phyloP scores from a whole-genome alignment of 305 asterid species.

The Caryopteris hybrid region DNA sequence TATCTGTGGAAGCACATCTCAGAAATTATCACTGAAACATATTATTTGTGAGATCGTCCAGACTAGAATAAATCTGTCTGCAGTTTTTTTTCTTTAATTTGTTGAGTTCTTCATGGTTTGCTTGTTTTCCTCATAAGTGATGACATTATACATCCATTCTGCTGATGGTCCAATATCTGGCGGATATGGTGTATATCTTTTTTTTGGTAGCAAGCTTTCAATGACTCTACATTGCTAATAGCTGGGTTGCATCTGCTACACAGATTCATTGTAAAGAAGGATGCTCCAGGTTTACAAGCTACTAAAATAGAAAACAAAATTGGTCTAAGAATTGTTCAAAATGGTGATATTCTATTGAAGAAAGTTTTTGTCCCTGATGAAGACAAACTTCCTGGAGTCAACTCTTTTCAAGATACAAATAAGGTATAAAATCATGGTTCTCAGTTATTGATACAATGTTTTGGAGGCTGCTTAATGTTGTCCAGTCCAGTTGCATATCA shows the following conservation, averaged over 20 bases:
- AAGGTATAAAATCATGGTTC: slow-evolving; percentile 47
- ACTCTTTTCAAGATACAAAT: slow-evolving; percentile 87
- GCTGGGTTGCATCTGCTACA: slow-evolving; percentile 33
- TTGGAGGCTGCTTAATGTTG: background rate
- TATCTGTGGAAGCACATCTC: background rate
- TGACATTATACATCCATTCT: background rate
- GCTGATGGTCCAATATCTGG: background rate
- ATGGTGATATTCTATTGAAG: slow-evolving; percentile 84
- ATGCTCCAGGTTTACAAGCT: slow-evolving; percentile 83
- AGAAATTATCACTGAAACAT: background rate
- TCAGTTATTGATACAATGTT: slow-evolving; percentile 4
- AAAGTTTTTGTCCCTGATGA: slow-evolving; percentile 87
- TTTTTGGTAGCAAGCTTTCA: slow-evolving; percentile 13
- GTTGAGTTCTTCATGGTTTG: background rate
- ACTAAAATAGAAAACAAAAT: slow-evolving; percentile 93
- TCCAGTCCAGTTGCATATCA: background rate
- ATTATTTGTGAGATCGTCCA: background rate
- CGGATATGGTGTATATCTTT: background rate
- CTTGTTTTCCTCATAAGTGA: background rate
- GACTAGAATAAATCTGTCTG: background rate
- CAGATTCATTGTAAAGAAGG: slow-evolving; percentile 83
- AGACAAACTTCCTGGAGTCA: slow-evolving; percentile 82
- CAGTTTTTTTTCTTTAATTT: background rate
- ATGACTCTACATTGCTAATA: slow-evolving; percentile 9
- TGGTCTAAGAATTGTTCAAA: slow-evolving; percentile 88